Conservation (phyloP, 768 basidiomycete species). For the Termitomyces sp. region DNA sequence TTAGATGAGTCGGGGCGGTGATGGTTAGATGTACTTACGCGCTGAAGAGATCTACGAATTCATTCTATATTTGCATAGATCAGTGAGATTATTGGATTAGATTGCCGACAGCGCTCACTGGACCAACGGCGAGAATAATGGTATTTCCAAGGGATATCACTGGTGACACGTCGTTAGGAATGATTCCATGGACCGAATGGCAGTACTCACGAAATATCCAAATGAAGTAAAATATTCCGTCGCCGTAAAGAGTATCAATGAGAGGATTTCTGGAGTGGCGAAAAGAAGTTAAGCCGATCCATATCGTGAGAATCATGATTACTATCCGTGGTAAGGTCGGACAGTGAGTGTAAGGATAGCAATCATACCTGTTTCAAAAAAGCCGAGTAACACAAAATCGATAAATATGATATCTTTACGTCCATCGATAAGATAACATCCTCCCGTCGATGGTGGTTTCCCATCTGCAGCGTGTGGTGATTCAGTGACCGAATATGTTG, state of each 20-base stretch:
- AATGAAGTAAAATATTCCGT: neutral
- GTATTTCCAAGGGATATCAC: neutral
- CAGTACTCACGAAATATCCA: neutral
- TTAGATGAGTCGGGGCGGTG: neutral
- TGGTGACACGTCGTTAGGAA: neutral
- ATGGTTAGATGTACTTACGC: neutral
- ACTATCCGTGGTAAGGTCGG: neutral
- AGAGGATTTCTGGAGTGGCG: neutral
- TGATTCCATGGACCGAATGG: too few species aligned
- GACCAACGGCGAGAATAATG: neutral
- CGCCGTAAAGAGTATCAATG: neutral
- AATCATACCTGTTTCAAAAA: neutral
- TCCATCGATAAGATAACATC: constrained; percentile 7
- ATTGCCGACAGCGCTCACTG: neutral
- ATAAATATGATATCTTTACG: constrained; percentile 1
- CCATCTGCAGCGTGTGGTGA: neutral
- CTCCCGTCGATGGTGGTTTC: constrained; percentile 3
- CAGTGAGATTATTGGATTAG: neutral
- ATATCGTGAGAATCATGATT: neutral
- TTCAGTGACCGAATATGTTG: neutral
- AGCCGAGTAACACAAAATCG: neutral
- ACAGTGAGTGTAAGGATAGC: neutral
- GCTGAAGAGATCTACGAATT: neutral
- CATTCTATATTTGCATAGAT: neutral
- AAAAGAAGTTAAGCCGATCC: neutral